Base-by-base conservation (phyloP, 495 filamentous ascomycete genomes). In the Aspergillus bertholletiae region DNA sequence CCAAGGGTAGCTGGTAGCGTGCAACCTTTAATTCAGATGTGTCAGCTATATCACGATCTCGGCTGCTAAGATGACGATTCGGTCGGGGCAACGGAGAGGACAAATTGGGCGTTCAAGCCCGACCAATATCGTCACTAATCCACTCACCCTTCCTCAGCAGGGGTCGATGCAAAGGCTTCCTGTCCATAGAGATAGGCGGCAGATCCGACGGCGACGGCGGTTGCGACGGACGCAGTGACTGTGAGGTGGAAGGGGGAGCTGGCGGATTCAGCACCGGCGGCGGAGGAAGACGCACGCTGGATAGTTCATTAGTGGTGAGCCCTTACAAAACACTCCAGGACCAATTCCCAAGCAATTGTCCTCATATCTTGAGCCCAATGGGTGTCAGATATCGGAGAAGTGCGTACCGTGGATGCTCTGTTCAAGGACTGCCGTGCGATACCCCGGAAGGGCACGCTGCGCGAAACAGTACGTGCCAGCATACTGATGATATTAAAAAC, bases 131-230 rank as follows among this genome's bases (percentile, higher is more conserved):
- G 24, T 28, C 23, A 22, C 28, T 49, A 49, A 46, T 46, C 49
- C 41, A 87, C 88, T 84, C 74, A 99, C 94, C 94, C 95, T 85
- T 99, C 95, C 82, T 99, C 95, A 69, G 83, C 82, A 58, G 89
- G 90, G 63, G 95, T 94, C 87, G 88, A 87, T 58, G 94, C 95
- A 73, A 91, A 83, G 34, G 88, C 84, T 57, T 86, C 86, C 54
- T 87, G 82, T 62, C 94, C 95, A 76, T 92, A 97, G 61, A 95
- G 86, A 74, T 96, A 89, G 70, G 87, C 89, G 64, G 94, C 82
- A 52, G 92, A 90, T 70, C 92, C 92, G 70, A 89, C 75, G 60
- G 94, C 91, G 63, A 89, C 78, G 62, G 85, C 80, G 57, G 92
- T 96, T 60, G 94, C 88, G 59, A 88, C 89, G 63, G 81, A 80